phyloP scores from a whole-genome alignment of 1,139 yeast species.

The Candida sp. region DNA sequence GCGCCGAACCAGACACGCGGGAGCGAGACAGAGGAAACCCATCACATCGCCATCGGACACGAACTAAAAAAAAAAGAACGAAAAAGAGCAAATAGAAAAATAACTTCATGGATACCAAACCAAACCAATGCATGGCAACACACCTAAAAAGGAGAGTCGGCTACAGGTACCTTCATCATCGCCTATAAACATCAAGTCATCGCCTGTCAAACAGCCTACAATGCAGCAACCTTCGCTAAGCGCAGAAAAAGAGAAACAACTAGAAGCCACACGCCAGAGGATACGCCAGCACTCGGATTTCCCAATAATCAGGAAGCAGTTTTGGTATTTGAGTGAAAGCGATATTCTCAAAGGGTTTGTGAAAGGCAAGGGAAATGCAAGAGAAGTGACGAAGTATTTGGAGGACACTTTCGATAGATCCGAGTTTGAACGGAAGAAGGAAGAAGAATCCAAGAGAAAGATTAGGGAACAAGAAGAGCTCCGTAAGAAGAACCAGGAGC shows the following conservation, averaged over 20 bases:
- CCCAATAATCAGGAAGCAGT: constrained; percentile 51
- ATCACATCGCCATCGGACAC: too few species aligned
- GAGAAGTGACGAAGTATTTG: constrained; percentile 57
- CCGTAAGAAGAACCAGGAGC: constrained; percentile 15
- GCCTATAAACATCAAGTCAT: constrained; percentile 30
- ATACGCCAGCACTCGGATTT: constrained; percentile 49
- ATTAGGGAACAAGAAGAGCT: constrained; percentile 22
- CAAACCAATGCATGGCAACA: background rate
- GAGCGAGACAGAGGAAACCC: too few species aligned
- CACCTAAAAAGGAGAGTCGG: constrained; percentile 22
- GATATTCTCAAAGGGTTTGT: constrained; percentile 66
- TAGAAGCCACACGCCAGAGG: constrained; percentile 43
- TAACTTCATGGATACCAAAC: too few species aligned
- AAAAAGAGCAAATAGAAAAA: too few species aligned
- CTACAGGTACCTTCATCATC: constrained; percentile 45
- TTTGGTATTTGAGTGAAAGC: constrained; percentile 49
- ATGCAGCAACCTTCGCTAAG: constrained; percentile 18
- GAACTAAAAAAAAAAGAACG: too few species aligned
- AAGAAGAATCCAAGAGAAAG: constrained; percentile 17
- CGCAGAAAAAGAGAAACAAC: constrained; percentile 27
- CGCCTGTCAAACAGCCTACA: constrained; percentile 21
- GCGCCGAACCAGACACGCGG: too few species aligned
- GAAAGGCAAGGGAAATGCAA: constrained; percentile 58
- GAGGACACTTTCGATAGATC: constrained; percentile 36
- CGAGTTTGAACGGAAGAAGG: constrained; percentile 27